phyloP scores from a whole-genome alignment of 768 basidiomycete species.

The Termitomyces sp. region DNA sequence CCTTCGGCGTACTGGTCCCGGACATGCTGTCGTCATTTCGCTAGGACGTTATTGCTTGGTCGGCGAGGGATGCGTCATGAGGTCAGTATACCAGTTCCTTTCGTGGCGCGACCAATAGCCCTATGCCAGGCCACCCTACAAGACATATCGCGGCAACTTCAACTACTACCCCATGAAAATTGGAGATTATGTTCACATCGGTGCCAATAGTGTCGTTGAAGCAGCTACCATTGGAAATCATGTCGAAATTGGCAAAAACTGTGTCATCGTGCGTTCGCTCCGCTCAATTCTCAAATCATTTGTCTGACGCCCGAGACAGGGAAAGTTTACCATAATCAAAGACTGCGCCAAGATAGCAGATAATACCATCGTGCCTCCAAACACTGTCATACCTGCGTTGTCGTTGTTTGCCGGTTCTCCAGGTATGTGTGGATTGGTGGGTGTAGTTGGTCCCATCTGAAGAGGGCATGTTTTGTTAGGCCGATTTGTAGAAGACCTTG shows the following conservation, averaged over 20 bases:
- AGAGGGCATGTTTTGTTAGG: slow-evolving; percentile 36
- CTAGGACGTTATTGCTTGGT: slow-evolving; percentile 91
- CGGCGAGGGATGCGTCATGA: slow-evolving; percentile 85
- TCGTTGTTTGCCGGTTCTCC: slow-evolving; percentile 86
- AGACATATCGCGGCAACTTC: slow-evolving; percentile 85
- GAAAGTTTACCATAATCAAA: slow-evolving; percentile 95
- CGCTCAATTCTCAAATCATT: neutral
- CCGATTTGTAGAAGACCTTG: slow-evolving; percentile 75
- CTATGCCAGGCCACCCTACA: slow-evolving; percentile 67
- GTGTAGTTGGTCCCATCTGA: neutral
- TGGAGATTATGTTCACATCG: slow-evolving; percentile 92
- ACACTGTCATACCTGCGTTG: slow-evolving; percentile 88
- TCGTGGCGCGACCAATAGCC: neutral
- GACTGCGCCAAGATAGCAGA: slow-evolving; percentile 91
- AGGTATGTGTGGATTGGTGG: slow-evolving; percentile 39
- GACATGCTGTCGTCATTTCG: slow-evolving; percentile 90
- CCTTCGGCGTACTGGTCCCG: slow-evolving; percentile 80
- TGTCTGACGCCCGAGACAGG: slow-evolving; percentile 39
- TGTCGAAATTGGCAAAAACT: slow-evolving; percentile 93
- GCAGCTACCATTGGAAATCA: slow-evolving; percentile 93
- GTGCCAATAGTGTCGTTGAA: slow-evolving; percentile 83
- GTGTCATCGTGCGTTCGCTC: slow-evolving; percentile 70
- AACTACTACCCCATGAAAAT: slow-evolving; percentile 99
- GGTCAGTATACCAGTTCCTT: slow-evolving; percentile 33
- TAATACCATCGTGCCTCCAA: slow-evolving; percentile 84